Evolutionary conservation across 169 alveolate species (phyloP), one percentile per base, ranked within the genome.

Genomic region (Cryptosporidium bovis): DNA sequence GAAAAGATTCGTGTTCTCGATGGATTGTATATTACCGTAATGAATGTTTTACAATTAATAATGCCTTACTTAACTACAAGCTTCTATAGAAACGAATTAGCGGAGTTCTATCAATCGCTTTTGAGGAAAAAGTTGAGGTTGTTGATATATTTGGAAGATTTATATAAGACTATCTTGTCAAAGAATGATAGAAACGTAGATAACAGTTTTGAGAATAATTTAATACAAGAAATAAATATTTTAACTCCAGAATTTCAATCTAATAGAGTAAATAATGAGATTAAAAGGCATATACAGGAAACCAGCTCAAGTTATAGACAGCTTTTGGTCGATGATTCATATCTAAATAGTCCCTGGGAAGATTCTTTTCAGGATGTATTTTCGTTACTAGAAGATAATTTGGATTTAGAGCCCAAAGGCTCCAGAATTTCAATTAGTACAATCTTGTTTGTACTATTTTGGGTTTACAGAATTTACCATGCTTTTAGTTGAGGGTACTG

Each of bases 1-100:
- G 87, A 77, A 66, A 77, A 77, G 64, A 60, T 77, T 13, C 40
- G 87, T 29, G 87, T 77, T 12, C 50, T 77, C 29, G 87, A 77
- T 5, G 87, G 87, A 31, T 24, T 77, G 46, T 77, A 77, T 44
- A 60, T 77, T 48, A 77, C 87, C 2, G 13, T 77, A 33, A 77
- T 77, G 87, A 77, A 77, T 62, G 36, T 65, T 34, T 44, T 60
- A 16, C 87, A 77, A 15, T 62, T 77, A 18, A 46, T 77, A 15
- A 48, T 77, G n/a, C 87, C 87, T 12, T 56, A 46, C 6, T 62
- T 77, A 20, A 27, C 65, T 0, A 48, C 60, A 24, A 60, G 20
- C 7, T 60, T 60, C 51, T 15, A 77, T 48, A 77, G 34, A 44
- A 33, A 77, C 29, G 87, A 77, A 48, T 33, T 77, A 13, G 58